A percentile compares a stretch with the other conserved stretches of the same genome.
These are phyloP conservation scores for Sphaerulina vaccinii DNA, from an alignment of 2,329 filamentous ascomycete species.

Conservation along the genomic window DNA sequence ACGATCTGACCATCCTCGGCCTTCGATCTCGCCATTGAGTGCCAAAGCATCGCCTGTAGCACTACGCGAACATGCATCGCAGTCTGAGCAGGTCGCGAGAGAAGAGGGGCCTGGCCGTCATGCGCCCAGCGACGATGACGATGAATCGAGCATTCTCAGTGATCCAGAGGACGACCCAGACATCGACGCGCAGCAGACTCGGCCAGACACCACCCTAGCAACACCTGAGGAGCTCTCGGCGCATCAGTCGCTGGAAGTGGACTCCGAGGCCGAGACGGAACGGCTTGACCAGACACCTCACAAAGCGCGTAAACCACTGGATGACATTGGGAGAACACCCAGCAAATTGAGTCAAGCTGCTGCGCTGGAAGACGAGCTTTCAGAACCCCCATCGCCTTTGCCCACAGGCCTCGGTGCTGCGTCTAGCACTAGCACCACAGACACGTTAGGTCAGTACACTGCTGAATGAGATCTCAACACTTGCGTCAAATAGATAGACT, in stretches of 20 bases:
- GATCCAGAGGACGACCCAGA: constrained; percentile 78
- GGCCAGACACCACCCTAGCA: constrained; percentile 5
- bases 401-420: constrained; percentile 31
- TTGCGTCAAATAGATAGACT: background rate
- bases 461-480: background rate
- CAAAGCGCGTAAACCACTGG: constrained; percentile 31
- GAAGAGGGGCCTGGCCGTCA: constrained; percentile 1
- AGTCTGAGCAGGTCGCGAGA: background rate
- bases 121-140: constrained; percentile 26
- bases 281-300: constrained; percentile 71
- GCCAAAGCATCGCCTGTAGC: constrained; percentile 33
- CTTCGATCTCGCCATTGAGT: constrained; percentile 39
- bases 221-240: constrained; percentile 18
- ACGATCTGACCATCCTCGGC: constrained; percentile 21
- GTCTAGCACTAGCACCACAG: constrained; percentile 35
- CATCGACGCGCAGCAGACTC: constrained; percentile 23
- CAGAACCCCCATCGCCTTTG: constrained; percentile 40
- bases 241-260: constrained; percentile 47
- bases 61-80: constrained; percentile 16
- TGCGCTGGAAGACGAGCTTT: constrained; percentile 42
- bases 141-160: constrained; percentile 83
- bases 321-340: constrained; percentile 64
- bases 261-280: constrained; percentile 91
- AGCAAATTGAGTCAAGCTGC: constrained; percentile 70
- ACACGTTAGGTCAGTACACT: constrained; percentile 27